These are phyloP conservation scores for Pythium pyrilobum DNA, from an alignment of 352 stramenopile genomes.

Conservation along the genomic window DNA sequence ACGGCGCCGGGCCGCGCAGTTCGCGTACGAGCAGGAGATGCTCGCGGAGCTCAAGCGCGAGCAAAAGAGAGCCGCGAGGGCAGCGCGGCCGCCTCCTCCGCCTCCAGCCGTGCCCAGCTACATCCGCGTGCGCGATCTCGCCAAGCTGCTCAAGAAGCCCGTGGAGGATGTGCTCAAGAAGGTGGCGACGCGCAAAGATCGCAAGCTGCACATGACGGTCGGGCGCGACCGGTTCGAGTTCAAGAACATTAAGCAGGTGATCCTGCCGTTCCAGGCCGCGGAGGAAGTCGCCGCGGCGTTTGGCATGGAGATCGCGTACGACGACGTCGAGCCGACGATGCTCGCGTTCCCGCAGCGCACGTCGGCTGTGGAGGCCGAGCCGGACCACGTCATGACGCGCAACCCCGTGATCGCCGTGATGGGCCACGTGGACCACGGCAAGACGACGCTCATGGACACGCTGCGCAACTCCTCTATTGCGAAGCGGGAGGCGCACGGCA, in stretches of 20 bases:
- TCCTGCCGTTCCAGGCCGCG: slow-evolving; percentile 60
- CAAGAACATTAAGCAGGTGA: slow-evolving; percentile 70
- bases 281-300: slow-evolving; percentile 49
- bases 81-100: slow-evolving; percentile 3
- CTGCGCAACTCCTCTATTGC: slow-evolving; percentile 89
- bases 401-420: slow-evolving; percentile 98
- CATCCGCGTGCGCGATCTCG: slow-evolving; percentile 70
- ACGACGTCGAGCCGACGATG: slow-evolving; percentile 56
- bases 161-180: slow-evolving; percentile 69
- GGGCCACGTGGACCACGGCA: slow-evolving; percentile 99
- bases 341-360: slow-evolving; percentile 17
- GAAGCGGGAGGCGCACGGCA: slow-evolving; percentile 94
- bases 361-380: not conserved
- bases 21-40: slow-evolving; percentile 11
- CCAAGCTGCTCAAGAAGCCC: slow-evolving; percentile 59
- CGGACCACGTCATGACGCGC: slow-evolving; percentile 46
- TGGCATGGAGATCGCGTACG: slow-evolving; percentile 35
- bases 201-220: slow-evolving; percentile 49
- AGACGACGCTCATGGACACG: slow-evolving; percentile 99
- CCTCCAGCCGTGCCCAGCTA: slow-evolving; percentile 31
- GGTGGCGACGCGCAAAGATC: slow-evolving; percentile 49
- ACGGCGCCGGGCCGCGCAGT: slow-evolving; percentile 1
- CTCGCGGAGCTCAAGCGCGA: slow-evolving; percentile 5
- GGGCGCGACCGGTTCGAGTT: slow-evolving; percentile 51
- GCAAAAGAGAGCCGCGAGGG: slow-evolving; percentile 3